Evolutionary conservation across 2,329 filamentous ascomycete genomes (phyloP), one percentile per base, ranked within the genome.

Genomic region (Monosporascus sp.): DNA sequence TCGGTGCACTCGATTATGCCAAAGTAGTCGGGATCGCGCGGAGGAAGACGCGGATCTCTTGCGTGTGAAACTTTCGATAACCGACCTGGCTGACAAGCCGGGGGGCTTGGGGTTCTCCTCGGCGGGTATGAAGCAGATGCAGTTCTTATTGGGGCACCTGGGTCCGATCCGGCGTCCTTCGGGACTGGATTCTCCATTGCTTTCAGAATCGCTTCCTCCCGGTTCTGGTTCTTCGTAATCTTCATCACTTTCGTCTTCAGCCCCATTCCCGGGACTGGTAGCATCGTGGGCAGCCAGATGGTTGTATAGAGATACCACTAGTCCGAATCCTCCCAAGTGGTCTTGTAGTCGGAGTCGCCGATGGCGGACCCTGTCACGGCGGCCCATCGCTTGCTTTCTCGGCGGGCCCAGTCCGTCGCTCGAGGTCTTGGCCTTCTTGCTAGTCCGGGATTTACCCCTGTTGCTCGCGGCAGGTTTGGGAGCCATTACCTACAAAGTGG

Each of bases 1-100:
- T 77, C 71, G 49, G 76, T 77, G 59, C 67, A 75, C 2, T 69
- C 69, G 57, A 74, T 64, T 70, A 78, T 72, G 6, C 18, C 18
- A 42, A 77, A 76, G 38, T 54, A 54, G 47, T 77, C 73, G 2
- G 70, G 72, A 48, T 62, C 57, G 9, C 67, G 66, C 11, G n/a
- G n/a, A 68, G 48, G 31, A 42, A 17, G 54, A 54, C 15, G 50
- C 63, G 56, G 38, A 54, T 57, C 24, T 48, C 54, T 48, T 62
- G 57, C 3, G 52, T 54, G 22, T 55, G 27, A 54, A 62, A 65
- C 58, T 66, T 70, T 27, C 17, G 39, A 45, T 60, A 57, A 20
- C 64, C 68, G 2, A 68, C 70, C 20, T 53, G 42, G 42, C 63
- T 68, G 51, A 71, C 36, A 47, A 64, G 53, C 64, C 65, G 70